Percentiles rank a stretch among this genome's conserved stretches.
Evolutionary conservation across 208 protist genomes (phyloP).

Genomic region (Wallacemonas collosoma): DNA sequence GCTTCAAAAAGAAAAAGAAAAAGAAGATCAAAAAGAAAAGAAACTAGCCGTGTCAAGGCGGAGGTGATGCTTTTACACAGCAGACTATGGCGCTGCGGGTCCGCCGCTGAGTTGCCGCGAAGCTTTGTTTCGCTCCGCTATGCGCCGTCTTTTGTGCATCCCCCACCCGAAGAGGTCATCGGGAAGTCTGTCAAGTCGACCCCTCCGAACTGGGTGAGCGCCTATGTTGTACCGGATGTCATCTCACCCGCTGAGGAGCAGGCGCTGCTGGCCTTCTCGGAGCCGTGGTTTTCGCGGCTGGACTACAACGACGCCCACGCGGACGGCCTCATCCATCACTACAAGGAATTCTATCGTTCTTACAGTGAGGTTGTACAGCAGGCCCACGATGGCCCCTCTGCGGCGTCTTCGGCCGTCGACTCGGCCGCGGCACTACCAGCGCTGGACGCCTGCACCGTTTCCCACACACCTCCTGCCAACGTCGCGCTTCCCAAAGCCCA

Average conservation of each 20-base stretch:
- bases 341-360: conserved; percentile 88
- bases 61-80: conserved; percentile 2
- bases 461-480: conserved; percentile 26
- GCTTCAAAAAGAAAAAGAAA: neutral
- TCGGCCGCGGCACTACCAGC: conserved; percentile 4
- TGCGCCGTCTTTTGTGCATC: conserved; percentile 74
- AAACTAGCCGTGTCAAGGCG: neutral
- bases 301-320: conserved; percentile 71
- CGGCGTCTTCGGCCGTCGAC: conserved; percentile 16
- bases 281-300: conserved; percentile 80
- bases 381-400: neutral
- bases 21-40: neutral
- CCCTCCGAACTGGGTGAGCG: conserved; percentile 65
- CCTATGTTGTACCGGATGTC: conserved; percentile 77
- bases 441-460: conserved; percentile 8
- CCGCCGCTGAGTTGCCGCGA: conserved; percentile 7
- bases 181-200: conserved; percentile 67
- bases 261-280: conserved; percentile 51
- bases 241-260: conserved; percentile 67
- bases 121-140: conserved; percentile 66
- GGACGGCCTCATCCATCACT: conserved; percentile 86
- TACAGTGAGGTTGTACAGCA: conserved; percentile 50
- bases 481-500: conserved; percentile 14
- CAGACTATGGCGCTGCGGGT: neutral
- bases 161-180: conserved; percentile 60